phyloP scores from a whole-genome alignment of 148 eudicot species.

The Rhododendron simsii region DNA sequence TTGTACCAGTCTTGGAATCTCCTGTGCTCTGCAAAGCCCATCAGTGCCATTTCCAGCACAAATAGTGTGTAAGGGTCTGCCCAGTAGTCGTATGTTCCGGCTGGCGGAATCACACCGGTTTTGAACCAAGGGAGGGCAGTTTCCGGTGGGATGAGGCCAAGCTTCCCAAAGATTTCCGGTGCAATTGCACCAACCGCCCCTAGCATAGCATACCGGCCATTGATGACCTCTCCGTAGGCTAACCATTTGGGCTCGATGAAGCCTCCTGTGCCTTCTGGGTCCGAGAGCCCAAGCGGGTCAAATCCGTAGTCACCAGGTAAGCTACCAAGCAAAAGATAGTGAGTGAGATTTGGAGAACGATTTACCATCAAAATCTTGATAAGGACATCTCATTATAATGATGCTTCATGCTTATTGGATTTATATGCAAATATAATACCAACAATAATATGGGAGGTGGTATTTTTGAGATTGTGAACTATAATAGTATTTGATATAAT shows the following conservation, averaged over 20 bases:
- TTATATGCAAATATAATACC: too few relatives aligned
- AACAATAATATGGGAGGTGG: background rate
- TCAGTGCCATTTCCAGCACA: slow-evolving; percentile 82
- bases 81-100: slow-evolving; percentile 94
- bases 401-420: background rate
- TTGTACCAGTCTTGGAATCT: slow-evolving; percentile 87
- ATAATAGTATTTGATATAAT: background rate
- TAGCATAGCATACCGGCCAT: slow-evolving; percentile 89
- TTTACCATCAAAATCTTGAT: background rate
- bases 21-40: slow-evolving; percentile 99
- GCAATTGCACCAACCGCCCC: slow-evolving; percentile 90
- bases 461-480: background rate
- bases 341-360: background rate
- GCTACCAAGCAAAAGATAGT: slow-evolving; percentile 26
- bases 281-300: slow-evolving; percentile 95
- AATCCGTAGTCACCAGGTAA: slow-evolving; percentile 97
- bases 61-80: slow-evolving; percentile 86
- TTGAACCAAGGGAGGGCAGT: slow-evolving; percentile 98
- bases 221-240: slow-evolving; percentile 94
- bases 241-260: slow-evolving; percentile 98
- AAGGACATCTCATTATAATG: background rate
- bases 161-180: slow-evolving; percentile 81
- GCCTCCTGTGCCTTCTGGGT: slow-evolving; percentile 99
- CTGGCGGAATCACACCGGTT: slow-evolving; percentile 96
- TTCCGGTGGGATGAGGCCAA: slow-evolving; percentile 80